Conservation (phyloP, 164 flowering plant genomes). For the Annona cherimola region DNA sequence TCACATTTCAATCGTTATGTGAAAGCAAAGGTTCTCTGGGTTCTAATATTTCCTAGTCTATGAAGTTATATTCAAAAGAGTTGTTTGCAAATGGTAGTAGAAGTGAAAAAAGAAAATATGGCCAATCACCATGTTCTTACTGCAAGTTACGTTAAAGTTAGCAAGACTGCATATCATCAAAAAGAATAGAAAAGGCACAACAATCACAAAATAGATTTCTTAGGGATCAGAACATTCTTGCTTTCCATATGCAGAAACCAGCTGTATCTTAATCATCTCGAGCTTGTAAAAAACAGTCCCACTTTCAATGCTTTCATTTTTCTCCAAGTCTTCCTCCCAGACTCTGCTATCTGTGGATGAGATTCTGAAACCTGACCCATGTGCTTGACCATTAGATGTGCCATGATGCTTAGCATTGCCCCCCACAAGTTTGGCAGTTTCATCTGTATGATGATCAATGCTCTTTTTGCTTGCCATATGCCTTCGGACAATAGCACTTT, state of each 20-base stretch:
- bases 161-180: neutral
- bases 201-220: too few relatives aligned
- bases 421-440: slow-evolving; percentile 21
- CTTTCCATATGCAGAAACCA: slow-evolving; percentile 59
- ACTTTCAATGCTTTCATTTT: slow-evolving; percentile 32
- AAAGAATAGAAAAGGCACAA: neutral
- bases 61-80: neutral
- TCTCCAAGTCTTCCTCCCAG: slow-evolving; percentile 39
- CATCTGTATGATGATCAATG: slow-evolving; percentile 19
- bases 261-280: slow-evolving; percentile 72
- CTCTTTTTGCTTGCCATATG: slow-evolving; percentile 31
- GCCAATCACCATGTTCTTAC: neutral
- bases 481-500: slow-evolving; percentile 50
- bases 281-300: slow-evolving; percentile 75
- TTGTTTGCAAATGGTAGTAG: neutral
- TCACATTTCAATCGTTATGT: neutral
- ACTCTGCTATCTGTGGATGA: slow-evolving; percentile 36
- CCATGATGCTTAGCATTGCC: slow-evolving; percentile 23
- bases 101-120: neutral
- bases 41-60: neutral
- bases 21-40: neutral
- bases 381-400: slow-evolving; percentile 12
- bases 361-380: slow-evolving; percentile 19
- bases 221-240: slow-evolving; percentile 39
- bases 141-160: neutral